These are phyloP conservation scores for Luffa aegyptiaca DNA, from an alignment of 306 rosid species.

Conservation along the genomic window DNA sequence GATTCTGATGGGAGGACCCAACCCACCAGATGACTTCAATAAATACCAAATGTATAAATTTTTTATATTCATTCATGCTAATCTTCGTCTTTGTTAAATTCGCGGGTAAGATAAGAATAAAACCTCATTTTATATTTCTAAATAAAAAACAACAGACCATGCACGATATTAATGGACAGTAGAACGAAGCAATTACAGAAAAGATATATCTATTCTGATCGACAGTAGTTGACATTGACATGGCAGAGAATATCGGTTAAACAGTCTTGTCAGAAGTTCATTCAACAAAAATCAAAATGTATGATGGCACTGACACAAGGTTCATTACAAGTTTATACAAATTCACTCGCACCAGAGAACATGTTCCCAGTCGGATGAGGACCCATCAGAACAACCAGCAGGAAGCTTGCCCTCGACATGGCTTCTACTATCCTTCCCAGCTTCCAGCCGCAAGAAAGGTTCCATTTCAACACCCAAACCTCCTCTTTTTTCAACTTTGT, in stretches of 20 bases:
- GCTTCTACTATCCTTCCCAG: conserved; percentile 18
- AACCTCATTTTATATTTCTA: no score
- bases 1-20: no score
- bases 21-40: no score
- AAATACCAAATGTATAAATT: no score
- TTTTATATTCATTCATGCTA: no score
- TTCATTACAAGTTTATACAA: background rate
- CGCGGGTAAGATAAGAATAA: no score
- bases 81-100: no score
- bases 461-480: background rate
- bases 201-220: background rate
- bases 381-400: conserved; percentile 31
- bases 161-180: no score
- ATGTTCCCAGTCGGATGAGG: conserved; percentile 77
- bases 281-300: background rate
- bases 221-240: background rate
- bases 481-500: conserved; percentile 8
- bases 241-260: background rate
- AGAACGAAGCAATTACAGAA: background rate
- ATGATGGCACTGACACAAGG: background rate
- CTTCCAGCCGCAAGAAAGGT: background rate
- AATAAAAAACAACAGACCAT: no score
- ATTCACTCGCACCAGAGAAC: conserved; percentile 14
- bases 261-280: background rate
- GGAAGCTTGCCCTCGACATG: conserved; percentile 18